Evolutionary conservation across 176 grass and related monocot genomes (phyloP).

Genomic region (Carex littledalei): DNA sequence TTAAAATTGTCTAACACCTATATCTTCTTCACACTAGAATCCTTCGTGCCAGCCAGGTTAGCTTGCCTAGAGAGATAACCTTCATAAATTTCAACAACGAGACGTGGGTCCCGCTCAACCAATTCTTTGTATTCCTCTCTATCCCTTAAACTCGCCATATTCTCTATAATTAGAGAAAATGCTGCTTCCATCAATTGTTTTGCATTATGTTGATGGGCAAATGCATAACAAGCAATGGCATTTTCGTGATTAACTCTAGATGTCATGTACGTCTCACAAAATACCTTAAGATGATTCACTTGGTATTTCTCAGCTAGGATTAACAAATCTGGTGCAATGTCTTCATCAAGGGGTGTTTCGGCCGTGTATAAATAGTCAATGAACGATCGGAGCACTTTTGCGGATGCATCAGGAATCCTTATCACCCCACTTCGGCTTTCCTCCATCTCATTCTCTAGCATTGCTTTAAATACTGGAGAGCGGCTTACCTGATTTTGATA

Average conservation of each 20-base stretch:
- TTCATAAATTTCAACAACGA: slow-evolving; percentile 90
- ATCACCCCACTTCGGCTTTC: slow-evolving; percentile 87
- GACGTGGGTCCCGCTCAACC: slow-evolving; percentile 82
- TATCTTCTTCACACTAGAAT: slow-evolving; percentile 12
- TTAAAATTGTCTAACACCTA: background rate
- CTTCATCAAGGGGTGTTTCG: slow-evolving; percentile 64
- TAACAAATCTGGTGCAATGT: slow-evolving; percentile 68
- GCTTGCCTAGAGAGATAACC: slow-evolving; percentile 72
- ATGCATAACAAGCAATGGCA: slow-evolving; percentile 60
- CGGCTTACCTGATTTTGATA: slow-evolving; percentile 47
- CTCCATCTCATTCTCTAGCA: slow-evolving; percentile 97
- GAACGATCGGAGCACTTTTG: slow-evolving; percentile 69
- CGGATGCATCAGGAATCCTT: slow-evolving; percentile 71
- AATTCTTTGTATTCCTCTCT: slow-evolving; percentile 82
- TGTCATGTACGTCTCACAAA: slow-evolving; percentile 80
- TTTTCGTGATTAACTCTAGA: slow-evolving; percentile 82
- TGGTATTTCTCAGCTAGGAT: slow-evolving; percentile 90
- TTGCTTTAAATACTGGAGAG: slow-evolving; percentile 92
- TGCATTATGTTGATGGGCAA: slow-evolving; percentile 69
- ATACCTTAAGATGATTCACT: slow-evolving; percentile 76
- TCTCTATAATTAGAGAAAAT: slow-evolving; percentile 61
- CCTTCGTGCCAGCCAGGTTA: slow-evolving; percentile 51
- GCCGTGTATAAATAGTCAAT: slow-evolving; percentile 78
- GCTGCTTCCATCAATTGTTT: slow-evolving; percentile 71
- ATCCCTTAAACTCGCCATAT: slow-evolving; percentile 64